Evolutionary conservation across 305 asterid genomes (phyloP).

Genomic region (Fraxinus greggii): DNA sequence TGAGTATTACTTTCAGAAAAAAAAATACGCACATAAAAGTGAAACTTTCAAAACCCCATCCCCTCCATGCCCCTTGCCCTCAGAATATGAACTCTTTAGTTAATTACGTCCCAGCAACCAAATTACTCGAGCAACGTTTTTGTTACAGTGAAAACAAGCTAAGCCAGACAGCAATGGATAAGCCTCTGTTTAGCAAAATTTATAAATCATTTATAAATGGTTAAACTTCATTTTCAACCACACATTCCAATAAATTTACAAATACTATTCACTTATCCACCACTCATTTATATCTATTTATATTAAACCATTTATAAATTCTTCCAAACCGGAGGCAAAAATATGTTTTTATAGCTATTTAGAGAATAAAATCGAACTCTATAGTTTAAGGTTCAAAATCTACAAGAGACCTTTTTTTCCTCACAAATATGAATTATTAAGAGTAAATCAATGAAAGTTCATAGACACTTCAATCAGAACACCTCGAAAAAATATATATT

Average conservation of each 20-base stretch:
- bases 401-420: background rate
- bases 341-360: background rate
- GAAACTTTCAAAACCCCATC: background rate
- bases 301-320: background rate
- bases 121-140: background rate
- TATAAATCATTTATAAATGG: background rate
- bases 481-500: background rate
- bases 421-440: background rate
- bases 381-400: background rate
- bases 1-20: background rate
- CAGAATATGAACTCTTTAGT: background rate
- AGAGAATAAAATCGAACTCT: background rate
- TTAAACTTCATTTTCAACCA: background rate
- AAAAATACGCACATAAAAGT: background rate
- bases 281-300: background rate
- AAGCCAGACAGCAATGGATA: background rate
- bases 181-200: background rate
- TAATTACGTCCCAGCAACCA: background rate
- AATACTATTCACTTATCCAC: background rate
- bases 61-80: background rate
- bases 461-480: background rate
- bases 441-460: background rate
- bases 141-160: background rate
- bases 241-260: background rate
- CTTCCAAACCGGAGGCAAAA: background rate